Conservation (phyloP, 1,139 yeast species). For the Kodamaea plutei region DNA sequence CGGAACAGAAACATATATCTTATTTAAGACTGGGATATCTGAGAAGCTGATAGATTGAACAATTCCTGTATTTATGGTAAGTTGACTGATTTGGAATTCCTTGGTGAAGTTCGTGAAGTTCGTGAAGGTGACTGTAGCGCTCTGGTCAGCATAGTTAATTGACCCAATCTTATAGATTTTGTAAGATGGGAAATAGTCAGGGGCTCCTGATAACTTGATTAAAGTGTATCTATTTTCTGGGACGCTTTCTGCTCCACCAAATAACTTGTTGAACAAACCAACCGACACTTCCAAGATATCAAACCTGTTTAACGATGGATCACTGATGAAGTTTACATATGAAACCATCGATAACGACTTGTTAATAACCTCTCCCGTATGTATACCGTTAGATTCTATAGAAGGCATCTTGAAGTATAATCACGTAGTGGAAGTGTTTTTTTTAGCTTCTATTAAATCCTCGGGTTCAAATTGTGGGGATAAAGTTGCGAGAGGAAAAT, state of each 20-base stretch:
- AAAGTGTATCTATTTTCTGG: constrained; percentile 21
- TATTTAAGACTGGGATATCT: constrained; percentile 29
- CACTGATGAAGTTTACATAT: constrained; percentile 6
- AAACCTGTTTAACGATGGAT: constrained; percentile 12
- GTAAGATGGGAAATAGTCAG: constrained; percentile 35
- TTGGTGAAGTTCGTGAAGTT: constrained; percentile 33
- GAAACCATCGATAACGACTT: constrained; percentile 24
- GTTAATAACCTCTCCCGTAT: not conserved
- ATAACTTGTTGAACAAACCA: constrained; percentile 31
- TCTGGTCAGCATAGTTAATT: constrained; percentile 19
- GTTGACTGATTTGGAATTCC: constrained; percentile 19
- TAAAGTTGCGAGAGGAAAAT: too few relatives aligned
- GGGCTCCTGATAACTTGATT: constrained; percentile 43
- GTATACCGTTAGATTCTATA: constrained; percentile 8
- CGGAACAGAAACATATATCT: constrained; percentile 43
- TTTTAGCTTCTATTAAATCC: constrained; percentile 1
- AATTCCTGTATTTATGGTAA: constrained; percentile 33
- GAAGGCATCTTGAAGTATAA: too few relatives aligned
- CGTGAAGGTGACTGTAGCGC: constrained; percentile 31
- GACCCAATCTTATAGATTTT: constrained; percentile 34
- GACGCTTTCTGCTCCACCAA: constrained; percentile 20
- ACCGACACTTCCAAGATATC: constrained; percentile 34
- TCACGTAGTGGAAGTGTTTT: too few relatives aligned
- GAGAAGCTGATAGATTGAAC: constrained; percentile 26
- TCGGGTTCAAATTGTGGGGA: constrained; percentile 3